A percentile compares a stretch with the other conserved stretches of the same genome.
Evolutionary conservation across 441 rosid genomes (phyloP).

Genomic region (Eutrema salsugineum): DNA sequence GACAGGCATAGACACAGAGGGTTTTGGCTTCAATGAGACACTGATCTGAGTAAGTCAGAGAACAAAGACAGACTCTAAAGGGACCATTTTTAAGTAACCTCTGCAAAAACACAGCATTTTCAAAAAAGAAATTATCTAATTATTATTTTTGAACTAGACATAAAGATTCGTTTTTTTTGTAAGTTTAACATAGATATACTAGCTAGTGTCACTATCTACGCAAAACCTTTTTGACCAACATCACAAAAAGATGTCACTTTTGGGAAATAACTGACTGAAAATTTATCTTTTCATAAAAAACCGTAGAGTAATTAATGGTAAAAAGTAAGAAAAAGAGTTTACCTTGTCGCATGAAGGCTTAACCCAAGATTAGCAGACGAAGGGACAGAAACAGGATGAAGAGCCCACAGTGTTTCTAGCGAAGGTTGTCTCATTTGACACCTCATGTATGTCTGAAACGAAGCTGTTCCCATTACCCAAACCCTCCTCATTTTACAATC

Average conservation of each 20-base stretch:
- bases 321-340: constrained; percentile 5
- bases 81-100: constrained; percentile 34
- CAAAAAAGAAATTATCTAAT: neutral
- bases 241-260: constrained; percentile 22
- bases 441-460: constrained; percentile 71
- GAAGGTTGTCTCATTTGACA: constrained; percentile 82
- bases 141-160: constrained; percentile 24
- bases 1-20: constrained; percentile 28
- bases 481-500: constrained; percentile 28
- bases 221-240: constrained; percentile 29
- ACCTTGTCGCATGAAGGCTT: constrained; percentile 83
- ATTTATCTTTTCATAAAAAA: neutral
- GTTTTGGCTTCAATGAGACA: constrained; percentile 48
- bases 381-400: constrained; percentile 81
- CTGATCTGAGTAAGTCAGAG: constrained; percentile 33
- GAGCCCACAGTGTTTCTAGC: constrained; percentile 71
- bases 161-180: constrained; percentile 31
- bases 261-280: constrained; percentile 1
- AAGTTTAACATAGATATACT: constrained; percentile 18
- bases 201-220: constrained; percentile 38
- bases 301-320: constrained; percentile 16
- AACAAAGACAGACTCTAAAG: constrained; percentile 30
- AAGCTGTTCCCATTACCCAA: constrained; percentile 79
- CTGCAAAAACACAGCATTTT: constrained; percentile 19
- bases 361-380: constrained; percentile 75